Percentiles rank a stretch among this genome's conserved stretches.
Evolutionary conservation across 2,329 filamentous ascomycete species (phyloP).

Genomic region (Xylaria arbuscula): DNA sequence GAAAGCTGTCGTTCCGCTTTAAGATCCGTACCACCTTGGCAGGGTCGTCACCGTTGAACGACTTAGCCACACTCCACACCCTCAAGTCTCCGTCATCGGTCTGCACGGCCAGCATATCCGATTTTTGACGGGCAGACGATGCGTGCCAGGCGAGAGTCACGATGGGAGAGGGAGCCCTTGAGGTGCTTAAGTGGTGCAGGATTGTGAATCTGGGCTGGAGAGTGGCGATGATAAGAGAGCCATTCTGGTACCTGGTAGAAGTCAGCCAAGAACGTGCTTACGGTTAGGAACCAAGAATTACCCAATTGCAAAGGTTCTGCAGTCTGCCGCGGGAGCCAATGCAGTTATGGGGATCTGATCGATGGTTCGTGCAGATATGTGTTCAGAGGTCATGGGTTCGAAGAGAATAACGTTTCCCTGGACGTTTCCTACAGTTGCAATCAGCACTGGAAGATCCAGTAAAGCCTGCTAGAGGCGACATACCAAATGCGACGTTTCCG

Average conservation of each 20-base stretch:
- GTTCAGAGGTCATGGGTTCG: conserved; percentile 91
- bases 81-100: conserved; percentile 90
- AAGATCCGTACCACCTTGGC: conserved; percentile 91
- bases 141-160: conserved; percentile 93
- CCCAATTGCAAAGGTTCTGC: conserved; percentile 96
- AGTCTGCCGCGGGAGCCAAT: conserved; percentile 87
- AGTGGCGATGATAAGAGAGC: conserved; percentile 88
- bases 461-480: conserved; percentile 48
- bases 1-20: conserved; percentile 79
- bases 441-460: conserved; percentile 19
- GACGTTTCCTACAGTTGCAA: conserved; percentile 74
- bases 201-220: conserved; percentile 94
- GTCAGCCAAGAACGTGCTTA: conserved; percentile 33
- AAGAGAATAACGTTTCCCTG: conserved; percentile 96
- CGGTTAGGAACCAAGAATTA: conserved; percentile 56
- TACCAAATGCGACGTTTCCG: conserved; percentile 96
- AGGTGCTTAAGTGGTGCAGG: conserved; percentile 88
- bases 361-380: conserved; percentile 89
- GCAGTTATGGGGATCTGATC: conserved; percentile 94
- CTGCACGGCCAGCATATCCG: conserved; percentile 96
- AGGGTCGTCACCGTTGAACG: conserved; percentile 74
- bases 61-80: conserved; percentile 96
- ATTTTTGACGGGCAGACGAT: conserved; percentile 94
- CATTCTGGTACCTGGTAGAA: conserved; percentile 83
- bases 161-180: conserved; percentile 85